Conservation (phyloP, 108 stramenopile species). For the Nitzschia sp. region DNA sequence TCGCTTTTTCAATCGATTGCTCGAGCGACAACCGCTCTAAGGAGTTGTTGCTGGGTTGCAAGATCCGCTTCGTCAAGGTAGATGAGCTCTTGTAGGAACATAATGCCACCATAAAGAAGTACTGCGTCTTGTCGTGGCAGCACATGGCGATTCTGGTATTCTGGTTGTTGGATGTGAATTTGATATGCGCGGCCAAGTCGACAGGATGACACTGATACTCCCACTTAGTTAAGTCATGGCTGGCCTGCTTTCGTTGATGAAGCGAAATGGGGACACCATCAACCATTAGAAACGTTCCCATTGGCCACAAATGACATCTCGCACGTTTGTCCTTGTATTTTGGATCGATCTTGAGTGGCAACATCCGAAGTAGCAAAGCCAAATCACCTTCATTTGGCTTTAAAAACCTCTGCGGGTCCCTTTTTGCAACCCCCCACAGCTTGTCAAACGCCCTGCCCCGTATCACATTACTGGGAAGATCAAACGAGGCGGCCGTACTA, state of each 20-base stretch:
- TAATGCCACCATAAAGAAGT: slow-evolving; percentile 48
- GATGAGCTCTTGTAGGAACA: slow-evolving; percentile 54
- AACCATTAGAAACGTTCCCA: slow-evolving; percentile 58
- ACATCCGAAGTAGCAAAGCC: slow-evolving; percentile 54
- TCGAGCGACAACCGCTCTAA: slow-evolving; percentile 8
- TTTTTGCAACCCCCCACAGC: slow-evolving; percentile 4
- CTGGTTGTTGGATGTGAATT: slow-evolving; percentile 16
- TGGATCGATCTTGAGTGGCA: slow-evolving; percentile 44
- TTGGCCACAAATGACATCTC: slow-evolving; percentile 83
- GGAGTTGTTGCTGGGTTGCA: not conserved
- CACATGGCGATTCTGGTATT: slow-evolving; percentile 40
- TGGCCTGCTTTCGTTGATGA: slow-evolving; percentile 67
- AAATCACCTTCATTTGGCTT: slow-evolving; percentile 37
- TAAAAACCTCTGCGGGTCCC: not conserved
- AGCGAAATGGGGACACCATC: slow-evolving; percentile 28
- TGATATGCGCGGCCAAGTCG: slow-evolving; percentile 50
- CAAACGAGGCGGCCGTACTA: not conserved
- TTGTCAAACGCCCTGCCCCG: not conserved
- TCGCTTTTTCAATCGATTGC: slow-evolving; percentile 31
- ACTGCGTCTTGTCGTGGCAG: slow-evolving; percentile 57
- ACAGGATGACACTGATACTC: slow-evolving; percentile 50
- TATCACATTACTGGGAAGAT: not conserved
- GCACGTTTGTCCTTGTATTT: slow-evolving; percentile 51
- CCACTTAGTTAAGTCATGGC: slow-evolving; percentile 64
- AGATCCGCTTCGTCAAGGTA: slow-evolving; percentile 26